Base-by-base conservation (phyloP, 192 early-diverging fungal genomes). In the Backusella tuberculispora region DNA sequence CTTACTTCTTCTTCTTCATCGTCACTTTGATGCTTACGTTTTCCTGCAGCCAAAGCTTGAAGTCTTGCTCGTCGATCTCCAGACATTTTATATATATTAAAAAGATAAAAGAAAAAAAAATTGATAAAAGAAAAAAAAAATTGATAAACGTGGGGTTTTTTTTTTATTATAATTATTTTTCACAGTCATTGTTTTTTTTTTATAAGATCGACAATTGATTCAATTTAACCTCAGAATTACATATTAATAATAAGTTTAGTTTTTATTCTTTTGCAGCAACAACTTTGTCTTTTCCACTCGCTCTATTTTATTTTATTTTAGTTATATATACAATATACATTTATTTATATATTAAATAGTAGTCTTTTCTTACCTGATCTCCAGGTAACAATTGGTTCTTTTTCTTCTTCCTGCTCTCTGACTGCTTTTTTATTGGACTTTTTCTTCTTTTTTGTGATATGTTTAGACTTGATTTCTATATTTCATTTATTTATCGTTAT, bases 31-130 rank as follows among this genome's bases (percentile, higher is more conserved):
- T 63, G 48, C 12, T 69, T 69, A 37, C 75, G 38, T 60, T 63
- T 63, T 19, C 50, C n/a, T 17, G 75, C 8, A 21, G 75, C 68
- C 29, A 76, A 45, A 12, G 60, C 56, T 63, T 71, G 26, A 40
- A 76, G 75, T 63, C 60, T 71, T 69, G 53, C 60, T 60, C 60
- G 63, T 12, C 63, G 68, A 40, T 76, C 29, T 34, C 29, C 75
- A 17, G 68, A 71, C 75, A 76, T 75, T 68, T 15, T 67, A 37
- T 67, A 24, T 10, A 8, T 38, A 56, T 34, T 50, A 7, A 60
- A 56, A 56, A 72, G 9, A 56, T 21, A 56, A 42, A 15, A 56
- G 37, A 72, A 38, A 60, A 40, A 72, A 45, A 72, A n/a, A n/a
- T n/a, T n/a, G n/a, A n/a, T n/a, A n/a, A 47, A 69, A 43, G 2